Conservation (phyloP, 208 protist species). For the Baffinella frigidus region DNA sequence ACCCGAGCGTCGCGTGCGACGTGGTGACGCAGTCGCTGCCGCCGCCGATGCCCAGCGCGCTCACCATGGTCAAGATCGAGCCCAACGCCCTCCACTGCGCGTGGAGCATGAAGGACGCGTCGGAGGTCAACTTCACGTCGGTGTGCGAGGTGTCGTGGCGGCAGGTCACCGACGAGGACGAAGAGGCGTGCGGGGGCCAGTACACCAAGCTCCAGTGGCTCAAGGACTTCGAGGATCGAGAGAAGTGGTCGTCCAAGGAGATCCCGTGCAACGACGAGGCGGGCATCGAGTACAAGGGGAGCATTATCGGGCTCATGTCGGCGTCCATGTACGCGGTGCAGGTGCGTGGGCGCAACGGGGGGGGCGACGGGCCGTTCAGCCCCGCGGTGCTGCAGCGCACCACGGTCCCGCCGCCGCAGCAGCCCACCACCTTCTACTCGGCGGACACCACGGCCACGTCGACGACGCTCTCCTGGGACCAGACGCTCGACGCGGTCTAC, state of each 20-base stretch:
- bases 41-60: not conserved
- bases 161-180: not conserved
- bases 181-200: not conserved
- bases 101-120: constrained; percentile 43
- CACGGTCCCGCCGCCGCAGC: constrained; percentile 36
- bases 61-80: constrained; percentile 1
- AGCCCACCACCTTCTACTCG: constrained; percentile 48
- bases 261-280: constrained; percentile 44
- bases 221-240: not conserved
- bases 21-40: constrained; percentile 51
- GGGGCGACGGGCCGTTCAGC: constrained; percentile 29
- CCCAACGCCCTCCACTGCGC: not conserved
- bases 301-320: constrained; percentile 19
- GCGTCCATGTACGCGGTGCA: constrained; percentile 18
- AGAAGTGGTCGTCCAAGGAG: constrained; percentile 49
- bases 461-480: constrained; percentile 59
- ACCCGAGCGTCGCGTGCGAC: not conserved
- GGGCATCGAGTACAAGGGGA: constrained; percentile 17
- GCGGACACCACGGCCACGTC: constrained; percentile 35
- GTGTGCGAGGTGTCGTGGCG: constrained; percentile 60
- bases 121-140: not conserved
- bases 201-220: not conserved
- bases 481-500: constrained; percentile 28
- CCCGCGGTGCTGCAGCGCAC: constrained; percentile 2
- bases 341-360: constrained; percentile 35